phyloP scores from a whole-genome alignment of 2,329 filamentous ascomycete genomes.

The Botrytis medusae region DNA sequence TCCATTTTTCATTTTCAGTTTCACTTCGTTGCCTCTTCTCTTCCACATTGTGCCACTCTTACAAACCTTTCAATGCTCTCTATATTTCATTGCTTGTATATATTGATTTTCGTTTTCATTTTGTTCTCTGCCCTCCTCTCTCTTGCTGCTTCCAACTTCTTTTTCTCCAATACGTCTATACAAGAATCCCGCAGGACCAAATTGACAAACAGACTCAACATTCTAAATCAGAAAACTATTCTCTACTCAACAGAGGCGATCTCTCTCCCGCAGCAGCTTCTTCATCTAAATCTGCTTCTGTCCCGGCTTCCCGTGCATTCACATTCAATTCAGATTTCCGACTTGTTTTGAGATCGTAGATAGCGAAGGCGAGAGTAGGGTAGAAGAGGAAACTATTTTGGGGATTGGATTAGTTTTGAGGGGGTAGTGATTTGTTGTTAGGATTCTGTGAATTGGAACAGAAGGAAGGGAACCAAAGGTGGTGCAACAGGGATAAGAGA shows the following conservation, averaged over 20 bases:
- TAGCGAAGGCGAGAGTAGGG: background rate
- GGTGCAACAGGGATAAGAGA: rapidly evolving
- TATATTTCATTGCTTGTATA: background rate
- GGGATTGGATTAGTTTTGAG: background rate
- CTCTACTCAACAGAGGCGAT: background rate
- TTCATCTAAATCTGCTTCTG: background rate
- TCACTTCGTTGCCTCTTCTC: background rate
- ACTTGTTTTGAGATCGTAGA: background rate
- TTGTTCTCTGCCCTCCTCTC: background rate
- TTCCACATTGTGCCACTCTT: background rate
- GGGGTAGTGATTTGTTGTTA: background rate
- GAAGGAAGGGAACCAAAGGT: background rate
- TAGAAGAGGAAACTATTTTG: background rate
- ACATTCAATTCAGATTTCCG: background rate
- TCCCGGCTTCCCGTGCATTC: background rate
- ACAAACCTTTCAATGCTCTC: background rate
- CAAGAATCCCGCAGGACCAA: background rate
- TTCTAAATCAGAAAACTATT: background rate
- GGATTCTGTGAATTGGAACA: background rate
- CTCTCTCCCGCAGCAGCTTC: background rate
- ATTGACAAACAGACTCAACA: background rate
- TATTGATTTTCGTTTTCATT: background rate
- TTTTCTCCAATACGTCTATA: background rate
- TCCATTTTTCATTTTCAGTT: background rate
- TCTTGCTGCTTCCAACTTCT: background rate